These are phyloP conservation scores for Fusarium mangiferae DNA, from an alignment of 2,329 filamentous ascomycete genomes.

Conservation along the genomic window DNA sequence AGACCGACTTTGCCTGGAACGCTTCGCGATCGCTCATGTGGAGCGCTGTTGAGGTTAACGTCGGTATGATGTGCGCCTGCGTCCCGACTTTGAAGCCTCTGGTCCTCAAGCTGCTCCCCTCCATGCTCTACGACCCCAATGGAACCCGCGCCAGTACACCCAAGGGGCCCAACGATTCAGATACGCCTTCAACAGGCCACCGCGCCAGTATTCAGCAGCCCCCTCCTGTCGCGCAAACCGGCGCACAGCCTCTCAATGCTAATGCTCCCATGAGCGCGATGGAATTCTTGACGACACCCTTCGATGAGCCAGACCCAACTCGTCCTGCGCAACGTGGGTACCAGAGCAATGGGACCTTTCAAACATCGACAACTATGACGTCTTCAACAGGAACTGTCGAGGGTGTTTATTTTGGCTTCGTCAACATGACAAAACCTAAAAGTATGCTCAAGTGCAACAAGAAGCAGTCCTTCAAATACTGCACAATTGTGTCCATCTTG, in stretches of 20 bases:
- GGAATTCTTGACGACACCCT: conserved; percentile 61
- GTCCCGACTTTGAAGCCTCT: conserved; percentile 93
- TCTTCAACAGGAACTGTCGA: conserved; percentile 49
- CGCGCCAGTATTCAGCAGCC: conserved; percentile 41
- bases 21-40: conserved; percentile 90
- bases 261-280: conserved; percentile 51
- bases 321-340: conserved; percentile 15
- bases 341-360: conserved; percentile 14
- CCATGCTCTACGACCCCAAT: conserved; percentile 64
- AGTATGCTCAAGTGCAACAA: conserved; percentile 74
- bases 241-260: conserved; percentile 37
- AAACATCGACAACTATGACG: conserved; percentile 49
- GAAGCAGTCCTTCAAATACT: conserved; percentile 75
- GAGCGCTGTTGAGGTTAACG: conserved; percentile 90
- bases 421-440: conserved; percentile 75
- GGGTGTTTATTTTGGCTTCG: conserved; percentile 78
- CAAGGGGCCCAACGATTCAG: conserved; percentile 48
- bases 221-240: conserved; percentile 34
- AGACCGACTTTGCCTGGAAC: conserved; percentile 73
- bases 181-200: conserved; percentile 41
- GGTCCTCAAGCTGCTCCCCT: conserved; percentile 71
- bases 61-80: conserved; percentile 89
- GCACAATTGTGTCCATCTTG: conserved; percentile 78
- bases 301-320: conserved; percentile 37
- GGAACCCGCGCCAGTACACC: conserved; percentile 49